These are phyloP conservation scores for Endoconidiophora laricicola DNA, from an alignment of 2,329 filamentous ascomycete genomes.

Conservation along the genomic window DNA sequence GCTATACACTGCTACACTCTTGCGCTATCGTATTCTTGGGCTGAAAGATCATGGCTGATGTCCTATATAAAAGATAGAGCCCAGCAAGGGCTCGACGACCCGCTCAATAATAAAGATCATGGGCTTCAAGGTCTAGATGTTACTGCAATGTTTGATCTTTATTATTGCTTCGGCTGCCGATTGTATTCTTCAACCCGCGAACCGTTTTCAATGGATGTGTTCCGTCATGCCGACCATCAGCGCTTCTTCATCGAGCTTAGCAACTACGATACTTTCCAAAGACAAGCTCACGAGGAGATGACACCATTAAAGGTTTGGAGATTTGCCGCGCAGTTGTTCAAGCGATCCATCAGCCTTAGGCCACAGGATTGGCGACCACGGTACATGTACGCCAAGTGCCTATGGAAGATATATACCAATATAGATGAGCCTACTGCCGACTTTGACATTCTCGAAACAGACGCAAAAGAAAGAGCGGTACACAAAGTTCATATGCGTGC, in stretches of 20 bases:
- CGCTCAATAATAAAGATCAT: neutral
- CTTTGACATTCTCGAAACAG: too few relatives aligned
- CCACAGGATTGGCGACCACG: constrained; percentile 43
- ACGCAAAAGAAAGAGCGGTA: too few relatives aligned
- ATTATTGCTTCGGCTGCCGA: constrained; percentile 43
- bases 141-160: constrained; percentile 33
- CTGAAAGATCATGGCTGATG: constrained; percentile 15
- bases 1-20: constrained; percentile 67
- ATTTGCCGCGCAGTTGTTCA: constrained; percentile 39
- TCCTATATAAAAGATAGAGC: constrained; percentile 3
- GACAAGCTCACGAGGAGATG: constrained; percentile 38
- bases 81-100: neutral
- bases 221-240: constrained; percentile 38
- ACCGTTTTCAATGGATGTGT: constrained; percentile 46
- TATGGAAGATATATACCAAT: constrained; percentile 42
- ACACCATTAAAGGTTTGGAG: constrained; percentile 45
- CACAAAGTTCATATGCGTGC: too few relatives aligned
- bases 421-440: too few relatives aligned
- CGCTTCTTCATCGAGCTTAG: constrained; percentile 37
- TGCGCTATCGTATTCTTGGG: constrained; percentile 38
- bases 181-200: constrained; percentile 45
- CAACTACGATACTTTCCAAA: constrained; percentile 34
- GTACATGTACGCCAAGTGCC: constrained; percentile 45
- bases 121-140: constrained; percentile 8
- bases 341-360: constrained; percentile 35